Conservation (phyloP, 2,329 filamentous ascomycete species). For the Immersiporthe knoxdaviesiana region DNA sequence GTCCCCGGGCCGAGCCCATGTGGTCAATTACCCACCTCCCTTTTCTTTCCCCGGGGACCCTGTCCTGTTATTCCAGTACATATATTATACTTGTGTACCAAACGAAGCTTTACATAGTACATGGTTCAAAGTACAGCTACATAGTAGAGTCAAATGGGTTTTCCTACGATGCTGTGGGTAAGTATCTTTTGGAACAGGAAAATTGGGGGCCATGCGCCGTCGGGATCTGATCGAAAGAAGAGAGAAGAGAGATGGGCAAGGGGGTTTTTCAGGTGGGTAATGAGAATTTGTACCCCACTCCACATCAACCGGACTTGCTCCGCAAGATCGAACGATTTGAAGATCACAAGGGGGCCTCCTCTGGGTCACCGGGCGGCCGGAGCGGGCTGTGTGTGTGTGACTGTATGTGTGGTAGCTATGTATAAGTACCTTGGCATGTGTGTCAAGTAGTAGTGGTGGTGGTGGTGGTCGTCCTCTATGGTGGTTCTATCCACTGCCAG, state of each 20-base stretch:
- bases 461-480: not conserved
- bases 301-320: constrained; percentile 25
- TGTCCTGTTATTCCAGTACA: constrained; percentile 14
- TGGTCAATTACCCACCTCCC: constrained; percentile 13
- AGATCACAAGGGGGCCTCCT: constrained; percentile 27
- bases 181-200: too few relatives aligned
- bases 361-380: constrained; percentile 4
- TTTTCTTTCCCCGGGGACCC: not conserved
- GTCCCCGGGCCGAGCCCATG: constrained; percentile 16
- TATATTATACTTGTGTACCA: not conserved
- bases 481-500: not conserved
- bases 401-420: not conserved
- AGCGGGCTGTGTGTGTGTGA: not conserved
- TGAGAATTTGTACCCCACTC: constrained; percentile 11
- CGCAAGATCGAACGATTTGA: constrained; percentile 30
- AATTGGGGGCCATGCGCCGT: too few relatives aligned
- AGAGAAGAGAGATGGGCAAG: constrained; percentile 6
- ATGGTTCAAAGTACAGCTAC: too few relatives aligned
- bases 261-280: not conserved
- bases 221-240: not conserved
- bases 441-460: not conserved
- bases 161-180: too few relatives aligned
- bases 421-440: too few relatives aligned
- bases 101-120: too few relatives aligned
- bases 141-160: too few relatives aligned